phyloP scores from a whole-genome alignment of 306 rosid genomes.

The Cicer pinnatifidum region DNA sequence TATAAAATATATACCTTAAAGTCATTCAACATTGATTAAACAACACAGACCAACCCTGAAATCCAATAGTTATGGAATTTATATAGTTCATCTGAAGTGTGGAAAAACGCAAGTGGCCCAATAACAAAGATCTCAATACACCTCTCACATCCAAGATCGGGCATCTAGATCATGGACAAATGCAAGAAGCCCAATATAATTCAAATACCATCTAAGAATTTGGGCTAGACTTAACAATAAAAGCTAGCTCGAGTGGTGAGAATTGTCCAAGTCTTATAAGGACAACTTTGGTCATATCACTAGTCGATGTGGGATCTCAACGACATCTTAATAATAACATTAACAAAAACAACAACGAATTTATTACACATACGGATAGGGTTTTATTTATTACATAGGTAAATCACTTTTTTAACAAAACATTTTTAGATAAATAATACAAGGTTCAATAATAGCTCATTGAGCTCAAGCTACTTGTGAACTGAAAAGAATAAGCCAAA shows the following conservation, averaged over 20 bases:
- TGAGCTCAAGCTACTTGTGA: slow-evolving; percentile 6
- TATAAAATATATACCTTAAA: background rate
- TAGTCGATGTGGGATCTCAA: background rate
- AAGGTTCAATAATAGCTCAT: background rate
- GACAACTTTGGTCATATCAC: background rate
- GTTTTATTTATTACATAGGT: background rate
- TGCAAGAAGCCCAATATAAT: too few relatives aligned
- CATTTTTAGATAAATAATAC: background rate
- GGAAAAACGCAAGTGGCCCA: too few relatives aligned
- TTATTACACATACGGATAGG: background rate
- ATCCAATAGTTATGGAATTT: background rate
- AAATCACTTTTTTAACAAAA: background rate
- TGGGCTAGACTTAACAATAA: too few relatives aligned
- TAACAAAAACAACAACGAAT: background rate
- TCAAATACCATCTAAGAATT: too few relatives aligned
- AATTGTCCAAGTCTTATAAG: background rate
- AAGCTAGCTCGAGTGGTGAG: too few relatives aligned
- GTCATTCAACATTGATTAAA: background rate
- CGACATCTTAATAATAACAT: background rate
- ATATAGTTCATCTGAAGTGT: background rate
- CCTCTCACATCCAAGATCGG: too few relatives aligned
- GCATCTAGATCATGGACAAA: too few relatives aligned
- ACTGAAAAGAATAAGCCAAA: background rate
- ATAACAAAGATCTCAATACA: too few relatives aligned
- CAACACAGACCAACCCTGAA: background rate